phyloP scores from a whole-genome alignment of 2,329 filamentous ascomycete genomes.

The Didymella glomerata region DNA sequence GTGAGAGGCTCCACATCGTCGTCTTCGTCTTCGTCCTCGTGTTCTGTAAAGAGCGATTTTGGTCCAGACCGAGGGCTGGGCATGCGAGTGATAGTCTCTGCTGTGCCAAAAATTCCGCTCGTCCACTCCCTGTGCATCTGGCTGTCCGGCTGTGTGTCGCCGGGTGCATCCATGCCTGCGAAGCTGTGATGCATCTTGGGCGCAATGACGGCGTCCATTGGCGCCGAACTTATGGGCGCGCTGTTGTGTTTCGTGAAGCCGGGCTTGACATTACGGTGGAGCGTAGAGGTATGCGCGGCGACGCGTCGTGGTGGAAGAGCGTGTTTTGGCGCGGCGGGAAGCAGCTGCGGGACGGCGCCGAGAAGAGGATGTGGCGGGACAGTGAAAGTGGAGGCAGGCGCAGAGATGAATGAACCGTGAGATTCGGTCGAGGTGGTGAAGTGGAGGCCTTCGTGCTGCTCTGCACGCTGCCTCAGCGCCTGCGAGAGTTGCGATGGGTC shows the following conservation, averaged over 20 bases:
- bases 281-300: constrained; percentile 12
- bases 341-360: constrained; percentile 26
- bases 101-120: constrained; percentile 36
- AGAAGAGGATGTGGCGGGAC: constrained; percentile 16
- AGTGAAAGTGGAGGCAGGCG: constrained; percentile 19
- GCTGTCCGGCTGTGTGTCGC: constrained; percentile 59
- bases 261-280: constrained; percentile 42
- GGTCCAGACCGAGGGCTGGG: constrained; percentile 17
- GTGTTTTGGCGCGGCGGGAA: constrained; percentile 24
- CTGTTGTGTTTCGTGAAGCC: constrained; percentile 40
- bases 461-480: constrained; percentile 47
- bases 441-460: constrained; percentile 31
- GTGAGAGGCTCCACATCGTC: constrained; percentile 30
- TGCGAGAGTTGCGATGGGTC: constrained; percentile 51
- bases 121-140: constrained; percentile 56
- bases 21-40: constrained; percentile 27
- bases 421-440: constrained; percentile 40
- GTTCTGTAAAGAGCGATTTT: constrained; percentile 33
- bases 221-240: constrained; percentile 39
- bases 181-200: constrained; percentile 50
- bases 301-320: constrained; percentile 42
- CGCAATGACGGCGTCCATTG: constrained; percentile 28
- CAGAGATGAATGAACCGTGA: constrained; percentile 20
- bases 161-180: constrained; percentile 48
- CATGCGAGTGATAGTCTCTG: constrained; percentile 19